Base-by-base conservation (phyloP, 2,329 filamentous ascomycete species). In the Hymenoscyphus fructigenus region DNA sequence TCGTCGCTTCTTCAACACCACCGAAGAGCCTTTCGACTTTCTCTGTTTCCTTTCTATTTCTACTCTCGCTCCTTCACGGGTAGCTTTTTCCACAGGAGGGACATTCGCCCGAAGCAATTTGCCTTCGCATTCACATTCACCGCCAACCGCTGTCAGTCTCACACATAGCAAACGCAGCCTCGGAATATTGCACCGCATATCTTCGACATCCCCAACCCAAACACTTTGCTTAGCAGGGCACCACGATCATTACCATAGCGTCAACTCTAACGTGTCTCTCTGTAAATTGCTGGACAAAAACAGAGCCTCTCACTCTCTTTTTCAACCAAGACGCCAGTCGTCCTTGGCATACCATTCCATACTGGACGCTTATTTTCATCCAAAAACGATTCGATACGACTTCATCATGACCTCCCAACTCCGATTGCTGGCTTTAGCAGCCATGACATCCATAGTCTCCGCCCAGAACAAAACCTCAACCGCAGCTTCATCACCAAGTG, bases 251-350 rank as follows among this genome's bases (percentile, higher is more conserved):
- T 65, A 59, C 63, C 57, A 44, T 17, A 64, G 57, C 29, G 26
- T 36, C 26, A 38, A 26, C n/a, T 14, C 62, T 62, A 59, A 62
- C 44, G 14, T 4, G 63, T 68, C 36, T 62, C 68, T 66, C 67
- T 69, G 63, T 67, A 55, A 29, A 61, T 65, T 71, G 70, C 70
- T 67, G 70, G 70, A 65, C 67, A 70, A 59, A 65, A 47, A 28
- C 64, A 68, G 62, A 68, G 65, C 55, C 50, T 61, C 12, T 38
- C 47, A 57, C 50, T 50, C 38, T 26, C 34, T 47, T 20, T 59
- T 63, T 41, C 50, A 36, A 28, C 34, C 50, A 50, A 62, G 56
- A 38, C 59, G 65, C 65, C 29, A 64, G 65, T 32, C 63, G 59
- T 59, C 50, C 50, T 61, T 29, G 28, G 50, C 29, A 38, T 15